Evolutionary conservation across 306 rosid species (phyloP), one percentile per base, ranked within the genome.

Genomic region (Ormosia emarginata): DNA sequence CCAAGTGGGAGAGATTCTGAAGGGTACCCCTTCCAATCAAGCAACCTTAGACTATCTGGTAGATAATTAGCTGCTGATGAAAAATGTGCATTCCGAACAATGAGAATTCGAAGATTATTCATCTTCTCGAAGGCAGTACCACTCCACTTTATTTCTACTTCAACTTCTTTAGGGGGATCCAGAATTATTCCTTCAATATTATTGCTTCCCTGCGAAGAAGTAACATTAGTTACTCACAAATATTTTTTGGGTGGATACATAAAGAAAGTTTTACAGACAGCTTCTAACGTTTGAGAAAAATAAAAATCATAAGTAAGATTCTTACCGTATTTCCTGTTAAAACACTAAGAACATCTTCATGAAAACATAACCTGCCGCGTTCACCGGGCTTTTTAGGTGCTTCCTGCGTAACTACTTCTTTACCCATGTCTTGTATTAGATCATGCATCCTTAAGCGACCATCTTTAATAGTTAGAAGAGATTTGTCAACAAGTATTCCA

Each of bases 381-480:
- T 62, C 2, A 61, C 80, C 80, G 4, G 70, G 70, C 2, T 5
- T 74, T 62, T 3, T 13, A 47, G 47, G 49, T 0, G 71, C 32
- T 2, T 47, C 33, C 62, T 49, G 9, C 40, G 33, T 44, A 33
- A 62, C 71, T 44, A 76, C n/a, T 8, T 76, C 71, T 62, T 58
- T 76, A 4, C 80, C 71, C 80, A 76, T 76, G 18, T 62, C 72
- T 62, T 61, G 69, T 30, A 76, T 76, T 32, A 76, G 80, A 62
- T 62, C 62, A 62, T 76, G 80, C 80, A 76, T 76, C 18, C 24
- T 3, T 55, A 76, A 63, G 37, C 8, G 17, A 5, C 17, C 64
- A 72, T 53, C 46, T 14, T 67, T 18, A 41, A 50, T 11, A 13
- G 40, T 32, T 7, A 71, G 1, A 0, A 71, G 76, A 15, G 24